These are phyloP conservation scores for Candida montana DNA, from an alignment of 805 yeast genomes.

Conservation along the genomic window DNA sequence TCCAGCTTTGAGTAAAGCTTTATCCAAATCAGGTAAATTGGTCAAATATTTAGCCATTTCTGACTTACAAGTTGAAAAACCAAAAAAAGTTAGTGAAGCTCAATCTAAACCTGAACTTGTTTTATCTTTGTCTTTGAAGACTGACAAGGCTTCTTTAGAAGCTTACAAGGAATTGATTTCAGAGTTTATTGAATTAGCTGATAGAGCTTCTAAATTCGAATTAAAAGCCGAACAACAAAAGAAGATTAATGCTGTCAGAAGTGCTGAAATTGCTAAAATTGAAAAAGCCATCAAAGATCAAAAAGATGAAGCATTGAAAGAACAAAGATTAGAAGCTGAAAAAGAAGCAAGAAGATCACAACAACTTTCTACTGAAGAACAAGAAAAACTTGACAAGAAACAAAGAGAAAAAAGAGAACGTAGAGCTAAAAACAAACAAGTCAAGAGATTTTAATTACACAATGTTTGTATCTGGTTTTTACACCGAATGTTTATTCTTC, in stretches of 20 bases:
- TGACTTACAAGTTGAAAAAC: conserved; percentile 76
- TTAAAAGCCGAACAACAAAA: conserved; percentile 72
- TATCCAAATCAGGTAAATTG: conserved; percentile 37
- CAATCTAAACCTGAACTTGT: conserved; percentile 45
- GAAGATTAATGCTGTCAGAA: conserved; percentile 76
- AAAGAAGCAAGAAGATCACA: conserved; percentile 57
- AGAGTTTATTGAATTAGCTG: conserved; percentile 52
- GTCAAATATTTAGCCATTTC: conserved; percentile 73
- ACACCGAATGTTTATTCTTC: neutral
- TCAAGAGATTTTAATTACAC: conserved; percentile 16
- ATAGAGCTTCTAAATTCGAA: conserved; percentile 42
- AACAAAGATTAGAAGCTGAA: conserved; percentile 64
- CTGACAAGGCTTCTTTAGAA: conserved; percentile 42
- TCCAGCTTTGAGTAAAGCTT: conserved; percentile 39
- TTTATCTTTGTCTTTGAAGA: conserved; percentile 49
- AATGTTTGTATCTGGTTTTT: too few species aligned
- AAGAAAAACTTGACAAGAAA: conserved; percentile 71
- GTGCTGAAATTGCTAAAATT: conserved; percentile 63
- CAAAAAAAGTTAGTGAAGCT: conserved; percentile 52
- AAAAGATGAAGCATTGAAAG: conserved; percentile 63
- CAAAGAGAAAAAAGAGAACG: conserved; percentile 78
- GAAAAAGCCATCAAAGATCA: conserved; percentile 60
- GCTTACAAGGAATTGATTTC: conserved; percentile 45
- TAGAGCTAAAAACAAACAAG: conserved; percentile 52
- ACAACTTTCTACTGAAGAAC: conserved; percentile 68